A percentile compares a stretch with the other conserved stretches of the same genome.
phyloP scores from a whole-genome alignment of 176 grass and related monocot species.

The Elaeis guineensis region DNA sequence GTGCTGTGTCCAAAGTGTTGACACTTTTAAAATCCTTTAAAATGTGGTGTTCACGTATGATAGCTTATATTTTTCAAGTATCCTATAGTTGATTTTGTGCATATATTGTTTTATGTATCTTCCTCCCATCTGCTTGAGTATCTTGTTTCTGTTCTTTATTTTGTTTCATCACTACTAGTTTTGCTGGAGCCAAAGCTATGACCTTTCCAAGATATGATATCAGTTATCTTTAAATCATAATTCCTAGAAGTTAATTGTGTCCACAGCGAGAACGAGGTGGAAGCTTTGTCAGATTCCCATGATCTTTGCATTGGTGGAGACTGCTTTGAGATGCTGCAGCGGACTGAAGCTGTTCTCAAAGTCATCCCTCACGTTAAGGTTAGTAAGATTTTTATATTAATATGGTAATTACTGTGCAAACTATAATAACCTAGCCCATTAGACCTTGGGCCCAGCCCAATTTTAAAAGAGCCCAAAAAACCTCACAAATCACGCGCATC shows the following conservation, averaged over 20 bases:
- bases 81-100: too few relatives aligned
- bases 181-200: neutral
- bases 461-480: too few relatives aligned
- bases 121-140: neutral
- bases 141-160: conserved; percentile 9
- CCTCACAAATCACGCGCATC: too few relatives aligned
- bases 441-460: too few relatives aligned
- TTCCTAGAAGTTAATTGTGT: neutral
- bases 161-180: neutral
- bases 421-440: too few relatives aligned
- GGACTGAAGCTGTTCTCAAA: conserved; percentile 64
- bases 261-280: conserved; percentile 62
- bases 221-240: neutral
- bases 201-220: neutral
- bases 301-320: conserved; percentile 96
- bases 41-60: too few relatives aligned
- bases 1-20: too few relatives aligned
- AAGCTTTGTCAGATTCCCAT: conserved; percentile 56
- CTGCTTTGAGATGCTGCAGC: conserved; percentile 96
- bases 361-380: too few relatives aligned
- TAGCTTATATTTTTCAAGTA: too few relatives aligned
- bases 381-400: neutral
- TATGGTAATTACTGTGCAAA: neutral
- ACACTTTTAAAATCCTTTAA: too few relatives aligned
- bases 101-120: too few relatives aligned